Evolutionary conservation across 148 eudicot genomes (phyloP), one percentile per base, ranked within the genome.

Genomic region (Heliamphora exappendiculata): DNA sequence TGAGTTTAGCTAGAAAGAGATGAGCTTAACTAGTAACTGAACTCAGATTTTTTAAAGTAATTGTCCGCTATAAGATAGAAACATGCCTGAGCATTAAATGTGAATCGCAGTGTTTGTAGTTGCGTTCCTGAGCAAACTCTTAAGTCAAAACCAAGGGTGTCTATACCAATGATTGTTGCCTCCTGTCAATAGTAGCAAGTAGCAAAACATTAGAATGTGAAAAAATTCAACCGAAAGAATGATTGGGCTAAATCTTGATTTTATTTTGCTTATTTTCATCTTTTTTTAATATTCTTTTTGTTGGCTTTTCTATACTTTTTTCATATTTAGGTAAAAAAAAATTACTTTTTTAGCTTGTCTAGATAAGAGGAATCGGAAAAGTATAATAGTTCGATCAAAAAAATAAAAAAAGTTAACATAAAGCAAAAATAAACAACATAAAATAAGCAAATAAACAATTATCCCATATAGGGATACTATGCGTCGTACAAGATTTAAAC

Each of bases 71-170:
- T 28, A 65, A 73, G 64, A 62, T 47, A 77, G 68, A 72, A 28
- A 37, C n/a, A 50, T 91, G 92, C 98, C 97, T 89, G 91, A 62
- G 88, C 85, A 51, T 75, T 84, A 67, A 95, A 95, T 54, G 92
- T 82, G 81, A 95, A 95, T 22, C 96, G 93, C 84, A 95, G 65
- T 78, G 98, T 95, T 81, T 92, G 97, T 41, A 92, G 82, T 84
- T 95, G 97, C 37, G 89, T 88, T 70, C 98, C 98, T 28, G 96
- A 89, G 85, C 98, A 92, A 76, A 89, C 87, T 83, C 98, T 85
- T 79, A 95, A 81, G 86, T 95, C 98, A 81, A 91, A 90, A 42
- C 98, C 98, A 78, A 89, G 94, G 82, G 92, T 80, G 87, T 95
- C 98, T 59, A 95, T 80, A 58, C 94, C 94, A 70, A 87, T 88